Percentiles rank a stretch among this genome's conserved stretches.
phyloP scores from a whole-genome alignment of 2,329 filamentous ascomycete genomes.

The Sarocladium oryzae region DNA sequence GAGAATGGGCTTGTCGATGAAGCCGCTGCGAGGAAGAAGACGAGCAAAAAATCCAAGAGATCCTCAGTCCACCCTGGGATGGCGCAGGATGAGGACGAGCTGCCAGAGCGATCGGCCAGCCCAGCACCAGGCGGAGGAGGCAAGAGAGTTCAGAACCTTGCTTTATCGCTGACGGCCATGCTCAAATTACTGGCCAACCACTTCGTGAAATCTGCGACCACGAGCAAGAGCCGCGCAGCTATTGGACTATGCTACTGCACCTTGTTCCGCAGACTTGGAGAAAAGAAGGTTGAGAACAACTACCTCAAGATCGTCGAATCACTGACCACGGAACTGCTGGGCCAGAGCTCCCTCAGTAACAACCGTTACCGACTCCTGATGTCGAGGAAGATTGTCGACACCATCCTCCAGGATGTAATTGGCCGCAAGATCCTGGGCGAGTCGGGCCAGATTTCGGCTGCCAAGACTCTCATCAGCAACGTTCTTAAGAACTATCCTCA shows the following conservation, averaged over 20 bases:
- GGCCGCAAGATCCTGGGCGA: conserved; percentile 79
- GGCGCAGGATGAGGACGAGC: conserved; percentile 66
- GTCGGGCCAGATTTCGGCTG: conserved; percentile 77
- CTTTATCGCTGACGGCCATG: conserved; percentile 70
- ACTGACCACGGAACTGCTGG: conserved; percentile 73
- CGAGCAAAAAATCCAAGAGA: conserved; percentile 56
- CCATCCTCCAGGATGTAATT: conserved; percentile 76
- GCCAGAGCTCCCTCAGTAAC: conserved; percentile 66
- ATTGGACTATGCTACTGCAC: conserved; percentile 84
- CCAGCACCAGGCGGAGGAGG: conserved; percentile 50
- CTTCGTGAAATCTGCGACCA: conserved; percentile 71
- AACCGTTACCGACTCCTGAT: conserved; percentile 85
- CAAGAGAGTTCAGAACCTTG: conserved; percentile 66
- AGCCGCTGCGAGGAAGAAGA: conserved; percentile 59
- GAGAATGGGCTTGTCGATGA: conserved; percentile 40
- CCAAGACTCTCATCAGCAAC: conserved; percentile 75
- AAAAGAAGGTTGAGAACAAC: conserved; percentile 73
- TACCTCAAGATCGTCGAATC: conserved; percentile 78
- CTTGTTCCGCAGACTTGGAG: conserved; percentile 70
- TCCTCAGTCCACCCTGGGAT: conserved; percentile 53
- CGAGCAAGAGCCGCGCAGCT: conserved; percentile 73
- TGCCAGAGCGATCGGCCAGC: conserved; percentile 61
- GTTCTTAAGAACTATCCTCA: conserved; percentile 93
- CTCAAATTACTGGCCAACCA: conserved; percentile 72
- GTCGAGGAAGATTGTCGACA: conserved; percentile 76